Base-by-base conservation (phyloP, 169 alveolate species). In the Miamiensis avidus region DNA sequence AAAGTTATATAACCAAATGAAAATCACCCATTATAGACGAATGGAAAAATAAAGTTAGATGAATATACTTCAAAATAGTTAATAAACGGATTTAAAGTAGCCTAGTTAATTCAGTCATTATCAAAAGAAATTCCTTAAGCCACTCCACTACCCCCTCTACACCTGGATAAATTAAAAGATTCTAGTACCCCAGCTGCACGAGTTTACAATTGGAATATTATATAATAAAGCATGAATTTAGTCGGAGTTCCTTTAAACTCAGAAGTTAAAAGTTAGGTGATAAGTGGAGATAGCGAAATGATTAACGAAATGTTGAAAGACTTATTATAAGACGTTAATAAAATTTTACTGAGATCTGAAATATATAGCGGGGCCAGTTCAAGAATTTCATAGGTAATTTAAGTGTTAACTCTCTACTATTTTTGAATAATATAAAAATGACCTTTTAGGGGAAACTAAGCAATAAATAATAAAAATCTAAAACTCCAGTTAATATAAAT, bases 221-320 rank as follows among this genome's bases (percentile, higher is more conserved):
- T 86, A 27, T 34, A 82, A 0, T 83, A 86, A 74, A 83, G 83
- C 1, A 76, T 89, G 79, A 78, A 89, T 82, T 84, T 84, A 76
- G 76, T 86, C n/a, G 85, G 84, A 28, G 29, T 89, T 4, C 81
- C 82, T 26, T 31, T 84, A 31, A 89, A 89, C 65, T 76, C 81
- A 64, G 92, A 89, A 72, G 77, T 82, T 25, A 89, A 89, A 72
- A 78, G 72, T 69, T 49, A 84, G n/a, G 84, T 89, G 31, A 83
- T 86, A 0, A 32, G 85, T 29, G 92, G 92, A 0, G 92, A 89
- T 34, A 81, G 81, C 4, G 84, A 84, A 73, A 89, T 89, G 92
- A 74, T 89, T 28, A 85, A 84, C 64, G 92, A 89, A 32, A 73
- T 89, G 1, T 27, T 89, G 29, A 89, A 89, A 75, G 86, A 86